Conservation (phyloP, 2,329 filamentous ascomycete species). For the Rhinocladiella mackenziei region DNA sequence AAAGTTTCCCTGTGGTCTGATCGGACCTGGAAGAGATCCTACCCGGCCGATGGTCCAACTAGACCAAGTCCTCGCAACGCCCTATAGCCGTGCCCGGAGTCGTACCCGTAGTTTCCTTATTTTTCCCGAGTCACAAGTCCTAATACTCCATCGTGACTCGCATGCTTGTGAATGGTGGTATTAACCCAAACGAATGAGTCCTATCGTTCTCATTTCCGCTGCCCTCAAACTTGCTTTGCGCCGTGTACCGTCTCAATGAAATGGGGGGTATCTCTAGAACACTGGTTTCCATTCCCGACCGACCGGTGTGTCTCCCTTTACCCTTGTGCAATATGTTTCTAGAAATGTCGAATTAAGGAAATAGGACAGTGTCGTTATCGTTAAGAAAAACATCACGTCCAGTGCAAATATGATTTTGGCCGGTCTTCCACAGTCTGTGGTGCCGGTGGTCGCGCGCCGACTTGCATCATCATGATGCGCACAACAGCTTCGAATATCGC, state of each 20-base stretch:
- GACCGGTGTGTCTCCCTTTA: constrained; percentile 4
- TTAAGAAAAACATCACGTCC: too few relatives aligned
- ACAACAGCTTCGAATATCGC: constrained; percentile 25
- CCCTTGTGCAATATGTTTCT: constrained; percentile 9
- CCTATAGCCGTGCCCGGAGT: too few relatives aligned
- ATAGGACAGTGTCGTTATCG: too few relatives aligned
- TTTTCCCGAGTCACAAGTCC: too few relatives aligned
- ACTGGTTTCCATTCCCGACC: constrained; percentile 3
- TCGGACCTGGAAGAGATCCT: background rate
- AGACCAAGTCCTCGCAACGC: too few relatives aligned
- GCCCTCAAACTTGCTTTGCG: constrained; percentile 12
- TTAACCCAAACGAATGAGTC: constrained; percentile 9
- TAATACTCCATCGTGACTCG: constrained; percentile 1
- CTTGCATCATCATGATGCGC: constrained; percentile 24
- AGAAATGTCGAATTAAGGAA: constrained; percentile 10
- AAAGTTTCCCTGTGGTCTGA: background rate
- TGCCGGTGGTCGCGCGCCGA: background rate
- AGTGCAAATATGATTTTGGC: too few relatives aligned
- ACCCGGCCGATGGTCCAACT: background rate
- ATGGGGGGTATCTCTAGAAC: constrained; percentile 21
- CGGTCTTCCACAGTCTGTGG: background rate
- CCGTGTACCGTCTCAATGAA: constrained; percentile 18
- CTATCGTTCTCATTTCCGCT: constrained; percentile 3
- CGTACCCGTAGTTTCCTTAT: too few relatives aligned
- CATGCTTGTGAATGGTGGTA: constrained; percentile 5